Evolutionary conservation across 805 yeast genomes (phyloP), one percentile per base, ranked within the genome.

Genomic region (Kuraishia piskuri): DNA sequence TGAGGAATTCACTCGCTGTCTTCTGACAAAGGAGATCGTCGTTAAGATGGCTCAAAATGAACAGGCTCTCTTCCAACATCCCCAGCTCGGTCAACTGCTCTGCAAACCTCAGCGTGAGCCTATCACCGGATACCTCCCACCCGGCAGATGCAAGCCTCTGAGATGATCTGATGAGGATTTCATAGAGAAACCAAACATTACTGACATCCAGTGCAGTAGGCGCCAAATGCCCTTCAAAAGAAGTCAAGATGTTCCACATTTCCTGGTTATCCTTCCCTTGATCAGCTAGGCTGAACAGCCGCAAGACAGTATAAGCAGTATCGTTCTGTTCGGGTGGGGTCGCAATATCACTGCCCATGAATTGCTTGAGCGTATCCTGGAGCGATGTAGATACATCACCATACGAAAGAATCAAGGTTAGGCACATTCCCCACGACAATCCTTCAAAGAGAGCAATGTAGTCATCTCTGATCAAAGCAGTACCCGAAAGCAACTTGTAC

Each of bases 391-490:
- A 74, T 20, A 71, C 58, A 56, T 79, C 77, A 8, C 88, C 89
- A 66, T 84, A 91, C 62, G 79, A 80, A n/a, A 90, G 59, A 20
- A 74, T 63, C 52, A 88, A 58, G 1, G 83, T 80, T 31, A 91
- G 71, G 22, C 78, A 73, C 31, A 84, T 71, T 54, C 78, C 74
- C 95, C 96, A 88, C 17, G 85, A 77, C 25, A 87, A 72, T 1
- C 75, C 79, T 2, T 68, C 68, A 2, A 73, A 58, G 19, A 76
- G 67, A 3, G 71, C 67, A 2, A 68, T 63, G 22, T 69, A 61
- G 24, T 59, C 52, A 5, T 61, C 58, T 5, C 59, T 57, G 1
- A 63, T 57, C 19, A 73, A 61, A 17, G 74, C 60, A 7, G 75
- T 69, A 12, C 88, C 88, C 2, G 86, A 71, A 19, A 91, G 70